A percentile compares a stretch with the other conserved stretches of the same genome.
phyloP scores from a whole-genome alignment of 179 eudicot genomes.

The Beta corolliflora region DNA sequence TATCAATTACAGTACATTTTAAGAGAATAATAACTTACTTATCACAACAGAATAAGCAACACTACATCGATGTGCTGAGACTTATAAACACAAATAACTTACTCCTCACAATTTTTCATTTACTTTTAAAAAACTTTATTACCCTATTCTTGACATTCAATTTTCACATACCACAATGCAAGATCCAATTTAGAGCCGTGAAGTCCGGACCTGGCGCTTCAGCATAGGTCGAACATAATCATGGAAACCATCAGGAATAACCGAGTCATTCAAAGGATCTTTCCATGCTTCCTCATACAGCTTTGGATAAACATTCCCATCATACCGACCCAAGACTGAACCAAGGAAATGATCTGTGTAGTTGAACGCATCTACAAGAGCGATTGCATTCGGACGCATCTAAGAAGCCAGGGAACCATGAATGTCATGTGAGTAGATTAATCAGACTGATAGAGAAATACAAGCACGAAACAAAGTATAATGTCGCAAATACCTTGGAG shows the following conservation, averaged over 20 bases:
- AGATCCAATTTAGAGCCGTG: constrained; percentile 42
- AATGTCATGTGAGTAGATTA: not conserved
- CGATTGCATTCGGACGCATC: constrained; percentile 91
- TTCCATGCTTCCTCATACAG: constrained; percentile 92
- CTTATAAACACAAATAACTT: too few species aligned
- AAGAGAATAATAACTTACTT: too few species aligned
- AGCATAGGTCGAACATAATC: constrained; percentile 75
- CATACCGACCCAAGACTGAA: constrained; percentile 87
- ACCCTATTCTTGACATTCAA: not conserved
- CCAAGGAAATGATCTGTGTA: constrained; percentile 92
- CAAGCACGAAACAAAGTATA: not conserved
- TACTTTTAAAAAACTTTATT: not conserved
- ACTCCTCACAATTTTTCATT: not conserved
- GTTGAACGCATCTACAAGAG: constrained; percentile 92
- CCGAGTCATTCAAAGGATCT: constrained; percentile 80
- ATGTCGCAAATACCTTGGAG: constrained; percentile 54
- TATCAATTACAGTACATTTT: too few species aligned
- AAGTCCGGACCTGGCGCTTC: constrained; percentile 66
- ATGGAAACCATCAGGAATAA: constrained; percentile 78
- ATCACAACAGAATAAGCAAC: too few species aligned
- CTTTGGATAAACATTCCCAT: constrained; percentile 88
- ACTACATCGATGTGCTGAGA: too few species aligned
- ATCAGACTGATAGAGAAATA: not conserved
- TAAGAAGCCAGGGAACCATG: constrained; percentile 18
- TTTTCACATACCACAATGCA: not conserved